These are phyloP conservation scores for Mentha longifolia DNA, from an alignment of 257 asterid species.

Conservation along the genomic window DNA sequence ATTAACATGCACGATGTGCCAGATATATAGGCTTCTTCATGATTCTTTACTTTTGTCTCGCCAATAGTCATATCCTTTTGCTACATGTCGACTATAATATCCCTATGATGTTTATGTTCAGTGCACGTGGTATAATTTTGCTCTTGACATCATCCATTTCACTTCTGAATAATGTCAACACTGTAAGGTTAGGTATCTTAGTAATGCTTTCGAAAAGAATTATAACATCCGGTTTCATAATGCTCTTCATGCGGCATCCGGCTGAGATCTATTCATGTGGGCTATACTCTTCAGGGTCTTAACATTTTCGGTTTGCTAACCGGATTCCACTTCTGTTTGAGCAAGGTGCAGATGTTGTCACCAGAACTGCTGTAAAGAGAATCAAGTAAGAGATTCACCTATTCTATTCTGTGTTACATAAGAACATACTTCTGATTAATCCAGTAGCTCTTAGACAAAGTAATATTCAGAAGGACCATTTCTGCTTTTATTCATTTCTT, in stretches of 20 bases:
- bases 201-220: neutral
- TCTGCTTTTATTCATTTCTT: conserved; percentile 28
- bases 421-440: neutral
- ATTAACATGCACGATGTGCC: neutral
- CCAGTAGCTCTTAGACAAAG: neutral
- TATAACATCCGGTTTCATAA: neutral
- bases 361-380: conserved; percentile 86
- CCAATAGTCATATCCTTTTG: neutral
- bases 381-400: conserved; percentile 60
- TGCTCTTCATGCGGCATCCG: neutral
- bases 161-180: no score
- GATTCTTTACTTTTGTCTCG: neutral
- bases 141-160: no score
- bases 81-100: neutral
- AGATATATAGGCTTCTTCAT: neutral
- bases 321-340: conserved; percentile 94
- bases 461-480: conserved; percentile 11
- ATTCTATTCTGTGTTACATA: conserved; percentile 18
- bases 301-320: conserved; percentile 89
- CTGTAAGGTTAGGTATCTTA: neutral
- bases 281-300: conserved; percentile 63
- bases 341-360: conserved; percentile 98
- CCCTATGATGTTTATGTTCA: neutral
- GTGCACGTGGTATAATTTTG: neutral
- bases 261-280: conserved; percentile 25